Conservation (phyloP, 306 rosid species). For the Ormosia semicastrata region DNA sequence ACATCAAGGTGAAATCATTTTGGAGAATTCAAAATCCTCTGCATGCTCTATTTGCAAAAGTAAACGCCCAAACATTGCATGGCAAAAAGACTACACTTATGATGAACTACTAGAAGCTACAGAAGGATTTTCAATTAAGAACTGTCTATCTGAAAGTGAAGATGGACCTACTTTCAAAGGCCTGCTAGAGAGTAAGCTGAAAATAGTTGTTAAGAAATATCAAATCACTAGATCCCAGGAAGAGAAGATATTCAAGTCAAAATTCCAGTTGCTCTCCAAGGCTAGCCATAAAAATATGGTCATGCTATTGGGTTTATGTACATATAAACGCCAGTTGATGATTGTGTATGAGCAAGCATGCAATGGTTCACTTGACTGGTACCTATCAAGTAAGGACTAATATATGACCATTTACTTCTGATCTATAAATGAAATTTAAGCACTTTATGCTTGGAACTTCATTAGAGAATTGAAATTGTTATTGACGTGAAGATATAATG, state of each 20-base stretch:
- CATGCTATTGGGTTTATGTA: conserved; percentile 69
- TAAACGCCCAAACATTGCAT: conserved; percentile 46
- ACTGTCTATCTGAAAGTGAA: conserved; percentile 54
- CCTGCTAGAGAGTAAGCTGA: conserved; percentile 38
- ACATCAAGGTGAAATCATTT: background rate
- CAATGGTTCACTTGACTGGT: conserved; percentile 71
- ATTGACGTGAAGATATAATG: background rate
- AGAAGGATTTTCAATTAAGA: conserved; percentile 49
- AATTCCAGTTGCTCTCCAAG: conserved; percentile 49
- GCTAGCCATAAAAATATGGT: conserved; percentile 73
- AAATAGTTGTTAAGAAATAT: conserved; percentile 71
- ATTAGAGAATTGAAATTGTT: background rate
- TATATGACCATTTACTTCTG: background rate
- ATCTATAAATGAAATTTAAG: background rate
- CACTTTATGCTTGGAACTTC: background rate
- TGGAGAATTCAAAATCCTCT: conserved; percentile 30
- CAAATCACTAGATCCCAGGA: conserved; percentile 50
- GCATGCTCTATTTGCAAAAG: conserved; percentile 58
- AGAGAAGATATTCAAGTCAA: conserved; percentile 55
- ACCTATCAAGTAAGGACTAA: conserved; percentile 63
- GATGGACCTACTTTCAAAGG: conserved; percentile 68
- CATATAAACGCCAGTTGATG: conserved; percentile 46
- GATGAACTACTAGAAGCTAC: conserved; percentile 63
- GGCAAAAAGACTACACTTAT: conserved; percentile 55
- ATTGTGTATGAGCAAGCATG: conserved; percentile 73